Conservation (phyloP, 306 rosid genomes). For the Mimosa bimucronata region DNA sequence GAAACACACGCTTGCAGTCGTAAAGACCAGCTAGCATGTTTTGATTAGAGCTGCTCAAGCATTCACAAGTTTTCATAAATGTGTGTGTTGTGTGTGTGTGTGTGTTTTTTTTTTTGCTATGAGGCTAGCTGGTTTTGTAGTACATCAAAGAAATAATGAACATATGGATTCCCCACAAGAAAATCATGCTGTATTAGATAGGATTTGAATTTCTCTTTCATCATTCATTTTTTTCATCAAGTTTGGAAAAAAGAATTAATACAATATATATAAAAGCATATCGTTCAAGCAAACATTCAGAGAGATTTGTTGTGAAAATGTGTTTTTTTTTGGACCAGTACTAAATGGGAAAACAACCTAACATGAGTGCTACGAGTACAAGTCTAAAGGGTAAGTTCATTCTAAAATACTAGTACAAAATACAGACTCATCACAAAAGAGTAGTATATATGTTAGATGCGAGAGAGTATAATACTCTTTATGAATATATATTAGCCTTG, state of each 20-base stretch:
- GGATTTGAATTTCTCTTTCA: neutral
- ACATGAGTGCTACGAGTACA: no score
- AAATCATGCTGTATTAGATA: neutral
- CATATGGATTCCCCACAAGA: neutral
- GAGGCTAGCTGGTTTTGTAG: neutral
- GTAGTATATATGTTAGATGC: no score
- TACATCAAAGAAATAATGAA: conserved; percentile 1
- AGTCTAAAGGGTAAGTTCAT: no score
- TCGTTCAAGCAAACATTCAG: neutral
- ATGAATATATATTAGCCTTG: no score
- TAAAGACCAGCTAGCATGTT: conserved; percentile 46
- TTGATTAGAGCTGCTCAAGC: conserved; percentile 31
- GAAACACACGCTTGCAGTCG: conserved; percentile 31
- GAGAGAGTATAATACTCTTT: no score
- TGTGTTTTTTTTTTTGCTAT: neutral
- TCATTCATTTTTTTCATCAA: neutral
- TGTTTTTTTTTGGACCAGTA: no score
- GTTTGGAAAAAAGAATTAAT: neutral
- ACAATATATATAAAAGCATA: neutral
- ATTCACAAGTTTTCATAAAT: conserved; percentile 32
- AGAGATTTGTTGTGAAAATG: neutral
- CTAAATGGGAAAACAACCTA: no score
- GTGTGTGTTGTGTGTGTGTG: conserved; percentile 13
- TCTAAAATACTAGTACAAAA: no score
- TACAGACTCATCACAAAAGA: no score